phyloP scores from a whole-genome alignment of 768 basidiomycete species.

The Hortiboletus flavorubellus region DNA sequence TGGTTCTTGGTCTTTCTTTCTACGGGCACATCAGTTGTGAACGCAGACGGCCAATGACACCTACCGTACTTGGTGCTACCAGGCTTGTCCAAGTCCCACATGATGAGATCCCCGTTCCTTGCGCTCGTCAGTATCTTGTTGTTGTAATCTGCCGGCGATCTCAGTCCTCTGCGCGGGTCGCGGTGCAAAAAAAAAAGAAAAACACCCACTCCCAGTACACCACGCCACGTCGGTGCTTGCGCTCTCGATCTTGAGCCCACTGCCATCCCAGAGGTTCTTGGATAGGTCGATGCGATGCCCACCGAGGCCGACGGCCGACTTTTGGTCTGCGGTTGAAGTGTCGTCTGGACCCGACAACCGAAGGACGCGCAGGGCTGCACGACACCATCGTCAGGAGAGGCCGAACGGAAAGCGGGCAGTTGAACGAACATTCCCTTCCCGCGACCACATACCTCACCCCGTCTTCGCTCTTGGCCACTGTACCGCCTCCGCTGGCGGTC shows the following conservation, averaged over 20 bases:
- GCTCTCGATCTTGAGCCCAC: constrained; percentile 75
- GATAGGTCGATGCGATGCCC: constrained; percentile 69
- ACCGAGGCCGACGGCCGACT: constrained; percentile 49
- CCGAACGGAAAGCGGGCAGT: neutral
- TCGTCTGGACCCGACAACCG: constrained; percentile 51
- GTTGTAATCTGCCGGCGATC: constrained; percentile 49
- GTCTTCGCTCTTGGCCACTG: constrained; percentile 67
- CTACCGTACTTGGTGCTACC: constrained; percentile 69
- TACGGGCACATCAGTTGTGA: constrained; percentile 28
- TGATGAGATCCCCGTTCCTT: constrained; percentile 75
- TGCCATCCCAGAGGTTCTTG: constrained; percentile 75
- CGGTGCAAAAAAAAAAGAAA: neutral
- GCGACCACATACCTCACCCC: constrained; percentile 66
- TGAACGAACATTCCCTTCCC: constrained; percentile 68
- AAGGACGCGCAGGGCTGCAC: constrained; percentile 56
- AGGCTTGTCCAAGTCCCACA: constrained; percentile 75
- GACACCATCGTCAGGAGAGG: constrained; percentile 8
- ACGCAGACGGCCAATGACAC: constrained; percentile 18
- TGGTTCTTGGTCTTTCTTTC: constrained; percentile 69
- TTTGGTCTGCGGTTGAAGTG: constrained; percentile 35
- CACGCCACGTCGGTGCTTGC: constrained; percentile 80
- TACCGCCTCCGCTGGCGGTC: constrained; percentile 58
- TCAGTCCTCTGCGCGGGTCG: neutral
- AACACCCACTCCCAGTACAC: constrained; percentile 61
- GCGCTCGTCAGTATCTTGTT: constrained; percentile 80